A percentile compares a stretch with the other conserved stretches of the same genome.
Conservation (phyloP, 306 rosid species). For the Castanea mollissima region DNA sequence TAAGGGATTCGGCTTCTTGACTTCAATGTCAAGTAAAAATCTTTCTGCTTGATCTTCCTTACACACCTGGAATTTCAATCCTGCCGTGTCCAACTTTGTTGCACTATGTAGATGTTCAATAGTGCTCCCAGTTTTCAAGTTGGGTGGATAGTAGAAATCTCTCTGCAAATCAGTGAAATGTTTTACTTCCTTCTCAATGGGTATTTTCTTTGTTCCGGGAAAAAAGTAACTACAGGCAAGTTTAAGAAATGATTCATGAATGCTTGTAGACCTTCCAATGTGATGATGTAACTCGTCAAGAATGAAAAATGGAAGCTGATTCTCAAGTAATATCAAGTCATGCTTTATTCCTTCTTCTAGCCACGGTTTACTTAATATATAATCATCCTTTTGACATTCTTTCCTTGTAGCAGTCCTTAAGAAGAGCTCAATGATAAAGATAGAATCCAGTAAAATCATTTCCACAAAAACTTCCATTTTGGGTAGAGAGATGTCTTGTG, state of each 20-base stretch:
- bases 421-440: background rate
- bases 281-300: no score
- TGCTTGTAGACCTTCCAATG: no score
- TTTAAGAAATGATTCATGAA: background rate
- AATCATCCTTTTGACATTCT: background rate
- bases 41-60: background rate
- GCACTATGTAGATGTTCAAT: background rate
- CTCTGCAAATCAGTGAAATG: conserved; percentile 12
- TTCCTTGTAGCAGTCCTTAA: background rate
- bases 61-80: background rate
- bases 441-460: background rate
- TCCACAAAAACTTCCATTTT: background rate
- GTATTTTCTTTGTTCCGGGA: background rate
- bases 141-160: conserved; percentile 1
- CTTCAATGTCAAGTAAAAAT: background rate
- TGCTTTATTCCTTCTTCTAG: background rate
- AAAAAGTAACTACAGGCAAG: background rate
- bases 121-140: background rate
- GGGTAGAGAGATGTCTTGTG: background rate
- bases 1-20: background rate
- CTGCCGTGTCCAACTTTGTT: conserved; percentile 5
- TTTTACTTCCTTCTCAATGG: background rate
- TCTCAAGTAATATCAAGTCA: background rate
- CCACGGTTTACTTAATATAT: background rate
- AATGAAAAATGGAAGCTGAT: no score